phyloP scores from a whole-genome alignment of 2,329 filamentous ascomycete genomes.

The Pseudogymnoascus verrucosus region DNA sequence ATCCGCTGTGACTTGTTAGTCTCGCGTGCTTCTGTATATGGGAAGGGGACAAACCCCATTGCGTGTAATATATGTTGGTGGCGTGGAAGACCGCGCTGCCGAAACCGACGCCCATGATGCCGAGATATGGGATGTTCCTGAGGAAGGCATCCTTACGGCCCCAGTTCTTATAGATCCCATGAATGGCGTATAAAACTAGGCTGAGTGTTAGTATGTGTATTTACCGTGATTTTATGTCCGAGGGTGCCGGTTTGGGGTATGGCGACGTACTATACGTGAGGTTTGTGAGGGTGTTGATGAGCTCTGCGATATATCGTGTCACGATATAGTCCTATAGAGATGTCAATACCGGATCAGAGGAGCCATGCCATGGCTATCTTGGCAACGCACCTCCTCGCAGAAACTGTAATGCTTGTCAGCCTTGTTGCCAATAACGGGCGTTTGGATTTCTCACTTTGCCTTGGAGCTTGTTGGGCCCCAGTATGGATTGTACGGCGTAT shows the following conservation, averaged over 20 bases:
- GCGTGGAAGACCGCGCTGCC: constrained; percentile 36
- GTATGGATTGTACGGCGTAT: constrained; percentile 19
- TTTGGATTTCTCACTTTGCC: constrained; percentile 20
- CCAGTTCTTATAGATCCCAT: constrained; percentile 23
- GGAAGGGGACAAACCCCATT: constrained; percentile 39
- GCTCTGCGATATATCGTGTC: constrained; percentile 44
- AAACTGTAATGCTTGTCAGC: constrained; percentile 19
- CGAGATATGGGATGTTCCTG: constrained; percentile 33
- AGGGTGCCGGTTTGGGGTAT: not conserved
- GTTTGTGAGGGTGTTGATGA: constrained; percentile 46
- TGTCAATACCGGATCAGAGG: not conserved
- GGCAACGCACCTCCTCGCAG: constrained; percentile 25
- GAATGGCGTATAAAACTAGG: constrained; percentile 21
- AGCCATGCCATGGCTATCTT: constrained; percentile 16
- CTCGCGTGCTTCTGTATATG: not conserved
- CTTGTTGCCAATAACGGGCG: not conserved
- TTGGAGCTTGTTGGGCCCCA: constrained; percentile 22
- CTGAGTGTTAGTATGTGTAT: not conserved
- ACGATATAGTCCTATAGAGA: constrained; percentile 43
- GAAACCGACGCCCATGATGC: constrained; percentile 35
- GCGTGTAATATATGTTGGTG: constrained; percentile 37
- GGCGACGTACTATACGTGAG: constrained; percentile 36
- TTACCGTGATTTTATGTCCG: not conserved
- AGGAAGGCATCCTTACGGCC: constrained; percentile 24
- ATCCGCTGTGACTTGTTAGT: constrained; percentile 31